Percentiles rank a stretch among this genome's conserved stretches.
These are phyloP conservation scores for Canavalia ensiformis DNA, from an alignment of 306 rosid genomes.

Conservation along the genomic window DNA sequence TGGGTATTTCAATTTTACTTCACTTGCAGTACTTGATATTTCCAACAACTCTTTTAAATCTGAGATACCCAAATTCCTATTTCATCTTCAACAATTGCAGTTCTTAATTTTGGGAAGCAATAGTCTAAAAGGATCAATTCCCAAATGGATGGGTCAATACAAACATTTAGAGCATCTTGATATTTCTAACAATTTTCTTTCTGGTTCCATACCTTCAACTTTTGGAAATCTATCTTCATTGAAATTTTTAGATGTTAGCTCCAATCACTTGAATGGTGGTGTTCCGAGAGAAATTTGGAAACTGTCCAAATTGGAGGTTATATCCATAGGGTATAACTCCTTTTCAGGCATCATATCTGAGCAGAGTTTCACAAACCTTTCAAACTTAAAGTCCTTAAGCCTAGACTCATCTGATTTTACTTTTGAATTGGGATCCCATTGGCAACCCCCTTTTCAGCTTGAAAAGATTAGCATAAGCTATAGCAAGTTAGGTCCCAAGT, in stretches of 20 bases:
- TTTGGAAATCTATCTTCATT: conserved; percentile 41
- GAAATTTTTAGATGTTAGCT: not conserved
- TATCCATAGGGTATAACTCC: not conserved
- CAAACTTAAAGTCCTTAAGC: not conserved
- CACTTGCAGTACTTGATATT: conserved; percentile 27
- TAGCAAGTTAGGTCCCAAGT: conserved; percentile 23
- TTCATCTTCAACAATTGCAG: conserved; percentile 27
- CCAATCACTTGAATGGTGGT: conserved; percentile 21
- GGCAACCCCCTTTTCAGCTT: conserved; percentile 30
- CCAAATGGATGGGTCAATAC: not conserved
- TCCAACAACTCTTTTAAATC: conserved; percentile 21
- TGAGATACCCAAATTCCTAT: conserved; percentile 40
- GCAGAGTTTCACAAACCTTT: not conserved
- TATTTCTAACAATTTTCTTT: not conserved
- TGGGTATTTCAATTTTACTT: not conserved
- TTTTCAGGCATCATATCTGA: not conserved
- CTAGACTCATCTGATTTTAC: conserved; percentile 10
- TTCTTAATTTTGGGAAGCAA: not conserved
- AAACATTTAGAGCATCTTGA: not conserved
- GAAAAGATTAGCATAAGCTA: not conserved
- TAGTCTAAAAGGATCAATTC: not conserved
- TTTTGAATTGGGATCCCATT: not conserved
- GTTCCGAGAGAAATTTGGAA: not conserved
- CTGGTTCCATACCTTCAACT: not conserved
- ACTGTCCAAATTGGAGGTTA: conserved; percentile 7